A percentile compares a stretch with the other conserved stretches of the same genome.
Evolutionary conservation across 148 eudicot species (phyloP).

Genomic region (Spergularia bocconei): DNA sequence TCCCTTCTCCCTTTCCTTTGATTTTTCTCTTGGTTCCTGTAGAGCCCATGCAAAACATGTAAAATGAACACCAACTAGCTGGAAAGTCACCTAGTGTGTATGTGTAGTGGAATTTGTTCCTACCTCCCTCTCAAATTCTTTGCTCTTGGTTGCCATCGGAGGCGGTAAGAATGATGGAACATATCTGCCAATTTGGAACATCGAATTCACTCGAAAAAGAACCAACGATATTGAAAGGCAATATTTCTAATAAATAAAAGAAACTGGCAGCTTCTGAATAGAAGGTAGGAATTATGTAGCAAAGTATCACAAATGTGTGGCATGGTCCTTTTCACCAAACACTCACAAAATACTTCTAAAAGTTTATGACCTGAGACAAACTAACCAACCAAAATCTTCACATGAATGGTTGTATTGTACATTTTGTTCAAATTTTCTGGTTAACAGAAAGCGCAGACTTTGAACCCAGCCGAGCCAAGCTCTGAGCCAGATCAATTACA

Average conservation of each 20-base stretch:
- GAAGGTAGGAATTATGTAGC: not conserved
- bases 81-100: not conserved
- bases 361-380: not conserved
- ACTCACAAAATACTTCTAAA: not conserved
- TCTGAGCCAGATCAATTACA: too few relatives aligned
- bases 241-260: slow-evolving; percentile 1
- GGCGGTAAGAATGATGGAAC: slow-evolving; percentile 98
- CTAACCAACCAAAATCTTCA: not conserved
- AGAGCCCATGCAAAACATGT: slow-evolving; percentile 7
- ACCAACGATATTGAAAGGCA: slow-evolving; percentile 8
- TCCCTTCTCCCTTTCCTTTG: slow-evolving; percentile 89
- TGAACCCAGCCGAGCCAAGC: too few relatives aligned
- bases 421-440: too few relatives aligned
- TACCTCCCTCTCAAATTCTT: slow-evolving; percentile 85
- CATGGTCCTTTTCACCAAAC: not conserved
- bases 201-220: slow-evolving; percentile 27
- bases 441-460: too few relatives aligned
- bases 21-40: slow-evolving; percentile 75
- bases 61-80: slow-evolving; percentile 9
- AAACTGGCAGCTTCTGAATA: not conserved
- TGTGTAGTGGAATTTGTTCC: slow-evolving; percentile 22
- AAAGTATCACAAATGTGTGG: not conserved
- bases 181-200: slow-evolving; percentile 64
- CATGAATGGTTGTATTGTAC: not conserved
- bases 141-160: slow-evolving; percentile 78